These are phyloP conservation scores for Sedum album DNA, from an alignment of 164 flowering plant species.

Conservation along the genomic window DNA sequence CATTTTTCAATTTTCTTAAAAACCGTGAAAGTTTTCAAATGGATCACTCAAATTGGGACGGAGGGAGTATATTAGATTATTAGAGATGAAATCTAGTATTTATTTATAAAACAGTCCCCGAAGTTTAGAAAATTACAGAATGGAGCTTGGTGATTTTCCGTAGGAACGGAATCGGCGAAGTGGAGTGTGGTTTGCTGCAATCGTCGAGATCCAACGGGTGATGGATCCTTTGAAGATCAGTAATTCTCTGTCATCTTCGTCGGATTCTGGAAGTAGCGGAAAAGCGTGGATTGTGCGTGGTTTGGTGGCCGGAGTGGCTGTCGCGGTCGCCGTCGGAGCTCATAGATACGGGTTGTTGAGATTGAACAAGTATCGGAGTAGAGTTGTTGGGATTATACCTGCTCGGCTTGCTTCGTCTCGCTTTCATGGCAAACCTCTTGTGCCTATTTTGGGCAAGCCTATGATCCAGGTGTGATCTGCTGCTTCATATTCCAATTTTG, in stretches of 20 bases:
- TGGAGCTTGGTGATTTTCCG: too few relatives aligned
- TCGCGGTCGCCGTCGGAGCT: constrained; percentile 49
- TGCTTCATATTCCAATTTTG: too few relatives aligned
- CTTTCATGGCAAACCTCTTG: constrained; percentile 80
- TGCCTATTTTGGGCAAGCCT: constrained; percentile 74
- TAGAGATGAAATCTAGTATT: too few relatives aligned
- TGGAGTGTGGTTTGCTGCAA: not conserved
- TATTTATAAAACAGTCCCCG: too few relatives aligned
- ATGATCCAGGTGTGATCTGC: too few relatives aligned
- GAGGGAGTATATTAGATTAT: too few relatives aligned
- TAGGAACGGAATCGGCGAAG: not conserved
- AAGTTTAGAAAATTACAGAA: too few relatives aligned
- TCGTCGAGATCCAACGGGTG: not conserved
- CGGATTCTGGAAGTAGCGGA: not conserved
- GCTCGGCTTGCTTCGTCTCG: constrained; percentile 80
- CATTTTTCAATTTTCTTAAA: too few relatives aligned
- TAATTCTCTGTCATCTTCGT: not conserved
- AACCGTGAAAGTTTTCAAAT: too few relatives aligned
- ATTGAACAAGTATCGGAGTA: constrained; percentile 41
- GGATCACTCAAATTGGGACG: too few relatives aligned
- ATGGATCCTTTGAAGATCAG: not conserved
- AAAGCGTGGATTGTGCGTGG: constrained; percentile 57
- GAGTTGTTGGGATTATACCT: constrained; percentile 81
- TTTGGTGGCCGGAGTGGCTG: constrained; percentile 49
- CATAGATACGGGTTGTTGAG: constrained; percentile 23